Percentiles rank a stretch among this genome's conserved stretches.
Conservation (phyloP, 805 yeast genomes). For the Candida chauliodis region DNA sequence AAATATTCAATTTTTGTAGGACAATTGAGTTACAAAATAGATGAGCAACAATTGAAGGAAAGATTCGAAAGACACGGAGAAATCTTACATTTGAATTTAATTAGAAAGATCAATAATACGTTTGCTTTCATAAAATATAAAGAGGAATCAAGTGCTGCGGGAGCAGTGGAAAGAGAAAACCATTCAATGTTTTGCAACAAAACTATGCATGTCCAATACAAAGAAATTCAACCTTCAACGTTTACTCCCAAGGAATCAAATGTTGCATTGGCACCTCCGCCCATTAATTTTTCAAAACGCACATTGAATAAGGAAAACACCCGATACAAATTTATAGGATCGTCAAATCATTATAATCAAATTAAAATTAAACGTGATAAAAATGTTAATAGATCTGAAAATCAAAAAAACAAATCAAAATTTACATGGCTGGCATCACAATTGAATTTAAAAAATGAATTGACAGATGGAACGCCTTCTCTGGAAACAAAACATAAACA, state of each 20-base stretch:
- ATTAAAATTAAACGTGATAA: neutral
- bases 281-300: slow-evolving; percentile 49
- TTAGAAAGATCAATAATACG: slow-evolving; percentile 44
- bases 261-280: slow-evolving; percentile 74
- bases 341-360: slow-evolving; percentile 13
- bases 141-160: slow-evolving; percentile 71
- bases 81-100: slow-evolving; percentile 54
- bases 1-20: slow-evolving; percentile 76
- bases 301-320: slow-evolving; percentile 22
- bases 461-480: neutral
- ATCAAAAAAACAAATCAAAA: neutral
- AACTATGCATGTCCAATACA: slow-evolving; percentile 82
- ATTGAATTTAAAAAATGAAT: slow-evolving; percentile 8
- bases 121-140: slow-evolving; percentile 74
- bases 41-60: slow-evolving; percentile 50
- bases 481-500: neutral
- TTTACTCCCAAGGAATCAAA: slow-evolving; percentile 3
- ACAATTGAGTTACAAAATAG: slow-evolving; percentile 54
- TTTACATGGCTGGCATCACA: slow-evolving; percentile 9
- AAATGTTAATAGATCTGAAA: neutral
- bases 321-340: slow-evolving; percentile 12
- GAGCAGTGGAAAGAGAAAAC: slow-evolving; percentile 83
- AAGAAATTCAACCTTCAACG: slow-evolving; percentile 45
- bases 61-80: slow-evolving; percentile 69
- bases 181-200: slow-evolving; percentile 70